These are phyloP conservation scores for Gossypium schwendimanii DNA, from an alignment of 441 rosid genomes.

Conservation along the genomic window DNA sequence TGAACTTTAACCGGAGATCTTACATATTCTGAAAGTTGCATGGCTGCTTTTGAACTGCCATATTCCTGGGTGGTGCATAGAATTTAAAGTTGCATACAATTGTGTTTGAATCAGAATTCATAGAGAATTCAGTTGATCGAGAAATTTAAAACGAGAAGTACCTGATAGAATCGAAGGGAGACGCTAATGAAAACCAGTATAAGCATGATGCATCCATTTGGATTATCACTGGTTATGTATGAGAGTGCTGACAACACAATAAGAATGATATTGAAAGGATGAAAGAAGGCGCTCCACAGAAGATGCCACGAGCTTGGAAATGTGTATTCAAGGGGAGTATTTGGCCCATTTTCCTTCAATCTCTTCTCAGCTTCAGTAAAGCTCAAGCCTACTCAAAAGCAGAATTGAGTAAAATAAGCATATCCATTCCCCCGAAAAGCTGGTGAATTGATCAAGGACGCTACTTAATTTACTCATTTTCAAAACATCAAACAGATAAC, in stretches of 20 bases:
- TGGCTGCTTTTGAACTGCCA: conserved; percentile 71
- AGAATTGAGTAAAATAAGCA: neutral
- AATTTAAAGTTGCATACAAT: neutral
- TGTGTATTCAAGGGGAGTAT: conserved; percentile 39
- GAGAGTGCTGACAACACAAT: conserved; percentile 54
- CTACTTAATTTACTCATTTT: neutral
- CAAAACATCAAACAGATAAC: neutral
- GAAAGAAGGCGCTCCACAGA: conserved; percentile 61
- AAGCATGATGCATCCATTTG: conserved; percentile 68
- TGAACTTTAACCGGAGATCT: conserved; percentile 63
- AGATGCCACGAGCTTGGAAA: conserved; percentile 61
- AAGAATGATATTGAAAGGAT: conserved; percentile 65
- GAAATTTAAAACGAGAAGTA: conserved; percentile 12
- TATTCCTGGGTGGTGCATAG: conserved; percentile 37
- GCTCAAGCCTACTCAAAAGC: conserved; percentile 43
- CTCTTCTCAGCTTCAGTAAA: conserved; percentile 67
- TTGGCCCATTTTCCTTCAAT: conserved; percentile 57
- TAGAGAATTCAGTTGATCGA: neutral
- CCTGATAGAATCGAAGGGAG: conserved; percentile 61
- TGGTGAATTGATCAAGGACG: neutral
- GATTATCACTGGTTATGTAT: conserved; percentile 51
- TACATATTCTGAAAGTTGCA: conserved; percentile 59
- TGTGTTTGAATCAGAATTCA: neutral
- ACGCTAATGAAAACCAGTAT: conserved; percentile 56
- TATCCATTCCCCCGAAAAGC: neutral